These are phyloP conservation scores for Discostella pseudostelligera DNA, from an alignment of 108 stramenopile species.

Conservation along the genomic window DNA sequence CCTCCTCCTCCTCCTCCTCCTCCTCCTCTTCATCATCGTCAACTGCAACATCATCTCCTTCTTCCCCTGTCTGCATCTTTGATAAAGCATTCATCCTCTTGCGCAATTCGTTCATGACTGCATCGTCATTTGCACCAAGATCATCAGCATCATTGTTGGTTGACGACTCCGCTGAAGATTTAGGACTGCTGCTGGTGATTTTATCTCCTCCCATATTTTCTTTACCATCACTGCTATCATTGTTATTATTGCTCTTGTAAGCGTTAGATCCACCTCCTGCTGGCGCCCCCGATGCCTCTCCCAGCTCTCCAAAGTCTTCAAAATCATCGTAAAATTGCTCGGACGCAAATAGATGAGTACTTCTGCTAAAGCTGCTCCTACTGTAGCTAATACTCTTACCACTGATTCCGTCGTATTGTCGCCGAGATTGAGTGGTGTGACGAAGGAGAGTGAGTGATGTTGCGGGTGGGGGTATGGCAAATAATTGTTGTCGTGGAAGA, in stretches of 20 bases:
- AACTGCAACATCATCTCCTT: slow-evolving; percentile 46
- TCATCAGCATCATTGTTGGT: slow-evolving; percentile 27
- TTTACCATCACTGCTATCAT: not conserved
- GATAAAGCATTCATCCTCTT: slow-evolving; percentile 29
- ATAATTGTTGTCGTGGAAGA: no score
- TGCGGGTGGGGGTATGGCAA: no score
- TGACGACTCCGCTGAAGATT: not conserved
- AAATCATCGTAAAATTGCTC: slow-evolving; percentile 53
- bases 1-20: slow-evolving; percentile 56
- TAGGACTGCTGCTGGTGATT: not conserved
- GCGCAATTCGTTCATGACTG: slow-evolving; percentile 54
- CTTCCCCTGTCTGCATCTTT: slow-evolving; percentile 43
- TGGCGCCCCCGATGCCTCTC: slow-evolving; percentile 1
- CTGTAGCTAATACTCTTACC: no score
- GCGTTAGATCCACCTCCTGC: not conserved
- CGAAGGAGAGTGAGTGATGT: no score
- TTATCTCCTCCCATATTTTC: not conserved
- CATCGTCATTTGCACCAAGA: slow-evolving; percentile 57
- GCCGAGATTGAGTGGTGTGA: no score
- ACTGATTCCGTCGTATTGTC: no score
- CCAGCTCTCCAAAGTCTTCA: slow-evolving; percentile 56
- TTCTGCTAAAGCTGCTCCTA: no score
- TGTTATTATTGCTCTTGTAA: no score
- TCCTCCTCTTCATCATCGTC: slow-evolving; percentile 51
- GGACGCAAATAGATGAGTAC: not conserved